Conservation (phyloP, 441 rosid species). For the Adansonia madagascariensis region DNA sequence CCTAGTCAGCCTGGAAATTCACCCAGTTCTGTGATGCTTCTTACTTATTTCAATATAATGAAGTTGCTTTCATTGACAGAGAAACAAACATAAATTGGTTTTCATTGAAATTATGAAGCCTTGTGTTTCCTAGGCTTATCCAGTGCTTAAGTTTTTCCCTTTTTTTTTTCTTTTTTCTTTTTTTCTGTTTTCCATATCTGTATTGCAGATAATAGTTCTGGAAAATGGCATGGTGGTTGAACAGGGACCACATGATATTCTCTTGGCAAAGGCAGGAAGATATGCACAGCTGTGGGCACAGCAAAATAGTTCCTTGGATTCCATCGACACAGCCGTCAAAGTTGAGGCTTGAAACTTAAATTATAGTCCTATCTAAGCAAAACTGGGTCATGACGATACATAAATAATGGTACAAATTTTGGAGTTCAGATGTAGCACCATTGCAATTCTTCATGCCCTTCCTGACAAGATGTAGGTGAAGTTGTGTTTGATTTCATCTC, state of each 20-base stretch:
- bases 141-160: neutral
- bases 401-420: neutral
- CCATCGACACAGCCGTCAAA: slow-evolving; percentile 60
- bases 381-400: slow-evolving; percentile 17
- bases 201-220: slow-evolving; percentile 82
- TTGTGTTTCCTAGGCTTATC: slow-evolving; percentile 3
- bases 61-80: slow-evolving; percentile 12
- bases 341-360: slow-evolving; percentile 41
- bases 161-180: neutral
- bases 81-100: neutral
- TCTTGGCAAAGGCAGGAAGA: slow-evolving; percentile 77
- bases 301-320: slow-evolving; percentile 75
- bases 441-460: neutral
- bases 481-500: slow-evolving; percentile 1
- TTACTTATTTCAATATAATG: neutral
- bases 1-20: neutral
- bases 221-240: slow-evolving; percentile 94
- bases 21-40: slow-evolving; percentile 5
- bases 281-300: slow-evolving; percentile 95
- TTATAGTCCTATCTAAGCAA: neutral
- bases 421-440: neutral
- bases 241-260: slow-evolving; percentile 90
- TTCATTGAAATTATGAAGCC: slow-evolving; percentile 13
- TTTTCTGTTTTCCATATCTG: neutral
- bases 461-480: slow-evolving; percentile 15